Base-by-base conservation (phyloP, 371 early-diverging fungal genomes). In the Phascolomyces articulosus region DNA sequence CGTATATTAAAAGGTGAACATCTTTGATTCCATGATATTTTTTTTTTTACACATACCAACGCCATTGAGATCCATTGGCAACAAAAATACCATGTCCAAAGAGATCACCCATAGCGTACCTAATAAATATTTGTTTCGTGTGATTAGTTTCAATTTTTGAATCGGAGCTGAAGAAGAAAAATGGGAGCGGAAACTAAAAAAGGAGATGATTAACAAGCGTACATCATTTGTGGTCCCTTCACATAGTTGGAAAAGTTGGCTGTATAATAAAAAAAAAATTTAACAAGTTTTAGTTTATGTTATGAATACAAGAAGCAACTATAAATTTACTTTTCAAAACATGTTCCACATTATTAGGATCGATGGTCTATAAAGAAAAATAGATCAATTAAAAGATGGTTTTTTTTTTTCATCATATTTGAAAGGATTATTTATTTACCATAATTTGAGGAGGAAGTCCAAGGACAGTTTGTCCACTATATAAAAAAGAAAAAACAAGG, bases 51-150 rank as follows among this genome's bases (percentile, higher is more conserved):
- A n/a, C n/a, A n/a, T n/a, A n/a, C n/a, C n/a, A n/a, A n/a, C n/a
- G n/a, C n/a, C n/a, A n/a, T n/a, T n/a, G n/a, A n/a, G n/a, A n/a
- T n/a, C n/a, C n/a, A 67, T 90, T 89, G 2, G 82, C 77, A 68
- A 83, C 84, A 69, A 93, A 92, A 63, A 93, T 93, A 51, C 92
- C 93, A 61, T 90, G 71, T 3, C 92, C 92, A 16, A 92, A 74
- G 4, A 90, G 57, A 18, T 87, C 83, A 6, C 60, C 29, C 48
- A 78, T 26, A 7, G 69, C 55, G 28, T 55, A 62, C 16, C 79
- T 67, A 34, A 3, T 4, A 7, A 47, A 13, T 6, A n/a, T 18
- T 23, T 51, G 15, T 20, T 10, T n/a, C 7, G 9, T 9, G 0
- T 1, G 23, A 51, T 11, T 51, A 24, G 44, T 44, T 18, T 44